Base-by-base conservation (phyloP, 345 rosid species). In the Lepidium sativum region DNA sequence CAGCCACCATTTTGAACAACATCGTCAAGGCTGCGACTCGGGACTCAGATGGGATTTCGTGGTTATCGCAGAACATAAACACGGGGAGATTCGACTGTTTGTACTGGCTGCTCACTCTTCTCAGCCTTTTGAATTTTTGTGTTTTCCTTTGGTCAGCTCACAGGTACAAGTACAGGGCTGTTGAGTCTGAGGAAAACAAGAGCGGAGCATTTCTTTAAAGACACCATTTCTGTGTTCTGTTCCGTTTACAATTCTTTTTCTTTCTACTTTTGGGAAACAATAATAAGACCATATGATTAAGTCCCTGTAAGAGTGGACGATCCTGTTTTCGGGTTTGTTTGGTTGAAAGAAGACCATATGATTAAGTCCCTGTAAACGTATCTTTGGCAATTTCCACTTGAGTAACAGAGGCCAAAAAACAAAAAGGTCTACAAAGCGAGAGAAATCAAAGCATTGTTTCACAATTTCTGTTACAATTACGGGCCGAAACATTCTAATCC, bases 41-140 rank as follows among this genome's bases (percentile, higher is more conserved):
- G 14, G 74, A 73, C 38, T 68, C 72, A 1, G 80, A 63, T 3
- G 72, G 80, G 45, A 54, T 23, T 35, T 85, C 95, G 17, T 92
- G 98, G 98, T 65, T 92, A 14, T 85, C 92, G 9, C 92, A 85
- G 81, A 92, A 92, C 54, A 80, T 92, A 67, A 92, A 92, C 60
- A 80, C 83, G 0, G 98, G 95, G 1, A 82, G 78, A 75, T 92
- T 92, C 11, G 95, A 92, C 60, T 81, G 81, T 62, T 80, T 88
- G 49, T 92, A 88, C 76, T 84, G 96, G 95, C 65, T 88, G 75
- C 88, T 92, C 23, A 43, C 86, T 4, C 70, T 80, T 71, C 63
- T 92, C 16, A 79, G 95, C 67, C 63, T 76, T 33, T 72, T 92
- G 67, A 92, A 92, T 49, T 92, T 86, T 78, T 72, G 75, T 49